phyloP scores from a whole-genome alignment of 1,284 basidiomycete genomes.

The Lentinula novae-zelandiae region DNA sequence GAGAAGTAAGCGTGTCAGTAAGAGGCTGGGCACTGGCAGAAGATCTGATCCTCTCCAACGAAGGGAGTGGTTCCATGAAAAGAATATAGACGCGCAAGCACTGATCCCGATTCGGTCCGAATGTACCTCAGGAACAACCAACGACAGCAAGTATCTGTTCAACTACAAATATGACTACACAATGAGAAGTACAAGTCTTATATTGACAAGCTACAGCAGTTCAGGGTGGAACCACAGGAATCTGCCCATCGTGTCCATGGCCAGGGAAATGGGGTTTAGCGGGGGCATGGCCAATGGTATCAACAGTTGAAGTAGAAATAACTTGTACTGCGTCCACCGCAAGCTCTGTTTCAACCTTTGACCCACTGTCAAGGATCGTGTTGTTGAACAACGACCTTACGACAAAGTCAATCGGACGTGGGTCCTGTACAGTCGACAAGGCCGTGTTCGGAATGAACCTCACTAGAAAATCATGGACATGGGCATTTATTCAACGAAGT shows the following conservation, averaged over 20 bases:
- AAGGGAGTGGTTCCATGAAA: neutral
- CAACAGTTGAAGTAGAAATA: neutral
- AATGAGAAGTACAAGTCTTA: constrained; percentile 33
- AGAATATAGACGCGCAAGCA: neutral
- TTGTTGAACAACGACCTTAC: constrained; percentile 58
- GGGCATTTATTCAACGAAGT: neutral
- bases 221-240: neutral
- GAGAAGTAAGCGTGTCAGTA: constrained; percentile 41
- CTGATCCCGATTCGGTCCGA: neutral
- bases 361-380: constrained; percentile 29
- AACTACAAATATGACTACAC: constrained; percentile 20
- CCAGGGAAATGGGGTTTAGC: neutral
- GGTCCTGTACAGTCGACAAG: constrained; percentile 33
- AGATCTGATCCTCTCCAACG: neutral
- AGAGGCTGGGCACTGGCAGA: constrained; percentile 26
- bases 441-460: constrained; percentile 38
- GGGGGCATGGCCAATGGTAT: neutral
- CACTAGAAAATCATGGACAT: constrained; percentile 27
- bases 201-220: neutral
- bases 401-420: constrained; percentile 43
- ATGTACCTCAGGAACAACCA: neutral
- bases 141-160: neutral
- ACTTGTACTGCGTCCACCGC: neutral
- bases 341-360: neutral
- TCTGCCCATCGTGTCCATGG: neutral